Base-by-base conservation (phyloP, 2,329 filamentous ascomycete genomes). In the Colletotrichum navitas region DNA sequence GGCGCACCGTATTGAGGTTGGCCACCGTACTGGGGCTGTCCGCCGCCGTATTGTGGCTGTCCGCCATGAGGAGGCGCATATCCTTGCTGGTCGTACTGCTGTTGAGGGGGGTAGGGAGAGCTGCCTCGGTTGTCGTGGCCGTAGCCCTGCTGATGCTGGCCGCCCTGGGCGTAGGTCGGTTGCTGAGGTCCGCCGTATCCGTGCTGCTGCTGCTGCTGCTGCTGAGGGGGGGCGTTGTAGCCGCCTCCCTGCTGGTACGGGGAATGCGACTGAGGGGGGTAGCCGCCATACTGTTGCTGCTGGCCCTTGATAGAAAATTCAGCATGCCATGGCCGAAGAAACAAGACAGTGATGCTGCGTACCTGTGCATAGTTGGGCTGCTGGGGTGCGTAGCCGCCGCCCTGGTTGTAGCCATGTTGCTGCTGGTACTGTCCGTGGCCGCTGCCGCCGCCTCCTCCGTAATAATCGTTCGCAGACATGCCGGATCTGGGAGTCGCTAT, bases 381-480 rank as follows among this genome's bases (percentile, higher is more conserved):
- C 29, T 79, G 77, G 39, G 71, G 69, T 60, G 49, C 73, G 74
- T 71, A 75, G 67, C 59, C 52, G 41, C 76, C 77, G 62, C 73
- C 74, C 72, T 77, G 75, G 54, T 51, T 52, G 55, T 75, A 69
- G 26, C 71, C 72, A 1, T 41, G 54, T 7, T 58, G 54, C 76
- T 76, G 64, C 34, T 75, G 75, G 39, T 62, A 63, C 36, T 73
- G 54, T 56, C 75, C 75, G 39, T 68, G 72, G 55, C 76, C 75
- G 26, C 72, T 66, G 64, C 73, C 67, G 54, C 76, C 76, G 52
- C 76, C 76, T 65, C 75, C 76, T 72, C 79, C 79, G 78, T 83
- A 83, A 74, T 82, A 83, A 52, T 82, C 80, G 66, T 81, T 76
- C 55, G 78, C 75, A 12, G 82, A 82, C 82, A 83, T 83, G 36